Conservation (phyloP, 768 basidiomycete genomes). For the Collybia nuda region DNA sequence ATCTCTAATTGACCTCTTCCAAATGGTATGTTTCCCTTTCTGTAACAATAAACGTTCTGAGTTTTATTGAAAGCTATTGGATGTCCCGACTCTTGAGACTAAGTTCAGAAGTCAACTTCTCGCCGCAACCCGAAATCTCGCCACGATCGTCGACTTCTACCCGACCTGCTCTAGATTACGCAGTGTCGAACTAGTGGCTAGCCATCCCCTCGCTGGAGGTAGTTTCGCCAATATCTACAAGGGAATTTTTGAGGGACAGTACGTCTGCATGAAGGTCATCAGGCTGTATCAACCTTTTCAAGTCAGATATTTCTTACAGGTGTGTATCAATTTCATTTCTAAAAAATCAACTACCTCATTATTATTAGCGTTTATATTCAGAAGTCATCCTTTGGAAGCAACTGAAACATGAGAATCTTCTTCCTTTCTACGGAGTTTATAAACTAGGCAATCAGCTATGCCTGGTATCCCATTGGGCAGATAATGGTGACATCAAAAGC, state of each 20-base stretch:
- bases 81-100: neutral
- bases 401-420: slow-evolving; percentile 25
- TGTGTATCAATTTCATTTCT: neutral
- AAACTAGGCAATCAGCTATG: slow-evolving; percentile 17
- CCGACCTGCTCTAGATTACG: slow-evolving; percentile 6
- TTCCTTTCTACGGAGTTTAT: slow-evolving; percentile 30
- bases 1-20: too few relatives aligned
- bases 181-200: neutral
- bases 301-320: neutral
- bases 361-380: slow-evolving; percentile 9
- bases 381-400: slow-evolving; percentile 25
- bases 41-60: too few relatives aligned
- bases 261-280: slow-evolving; percentile 5
- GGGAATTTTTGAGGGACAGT: neutral
- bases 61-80: too few relatives aligned
- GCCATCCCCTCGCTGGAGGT: slow-evolving; percentile 1
- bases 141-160: neutral
- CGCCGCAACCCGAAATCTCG: slow-evolving; percentile 2
- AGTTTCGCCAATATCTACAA: slow-evolving; percentile 8
- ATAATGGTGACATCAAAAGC: slow-evolving; percentile 20
- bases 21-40: too few relatives aligned
- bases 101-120: slow-evolving; percentile 2
- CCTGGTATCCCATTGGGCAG: slow-evolving; percentile 31
- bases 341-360: neutral
- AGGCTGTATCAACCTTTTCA: neutral